Percentiles rank a stretch among this genome's conserved stretches.
These are phyloP conservation scores for Citrus reticulata DNA, from an alignment of 345 rosid genomes.

Conservation along the genomic window DNA sequence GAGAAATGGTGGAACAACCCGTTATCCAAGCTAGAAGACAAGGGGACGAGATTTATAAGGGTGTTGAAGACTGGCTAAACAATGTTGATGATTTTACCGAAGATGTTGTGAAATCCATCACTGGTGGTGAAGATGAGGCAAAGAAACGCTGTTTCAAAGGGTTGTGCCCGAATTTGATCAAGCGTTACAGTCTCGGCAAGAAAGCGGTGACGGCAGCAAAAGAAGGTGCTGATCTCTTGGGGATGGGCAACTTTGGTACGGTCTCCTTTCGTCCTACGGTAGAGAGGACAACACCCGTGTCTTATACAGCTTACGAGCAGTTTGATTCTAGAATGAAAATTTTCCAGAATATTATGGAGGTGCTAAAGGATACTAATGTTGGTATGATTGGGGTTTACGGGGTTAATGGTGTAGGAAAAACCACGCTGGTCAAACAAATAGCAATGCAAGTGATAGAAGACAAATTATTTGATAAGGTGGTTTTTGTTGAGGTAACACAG, in stretches of 20 bases:
- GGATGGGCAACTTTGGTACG: neutral
- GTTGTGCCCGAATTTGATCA: neutral
- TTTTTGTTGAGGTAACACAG: neutral
- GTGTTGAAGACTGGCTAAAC: neutral
- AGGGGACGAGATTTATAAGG: no score
- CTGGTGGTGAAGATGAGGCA: neutral
- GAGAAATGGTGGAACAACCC: no score
- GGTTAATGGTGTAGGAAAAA: constrained; percentile 11
- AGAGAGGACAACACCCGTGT: neutral
- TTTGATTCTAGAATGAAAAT: neutral
- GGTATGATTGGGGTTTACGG: no score
- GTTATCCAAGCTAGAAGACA: no score
- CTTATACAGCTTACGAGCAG: neutral
- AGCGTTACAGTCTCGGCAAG: neutral
- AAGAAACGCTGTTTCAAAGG: constrained; percentile 2
- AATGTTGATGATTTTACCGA: neutral
- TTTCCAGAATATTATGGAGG: neutral
- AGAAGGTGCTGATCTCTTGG: neutral
- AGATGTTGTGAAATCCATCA: neutral
- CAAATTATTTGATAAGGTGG: no score
- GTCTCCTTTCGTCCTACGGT: neutral
- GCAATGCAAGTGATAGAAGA: no score
- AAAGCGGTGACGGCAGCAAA: neutral
- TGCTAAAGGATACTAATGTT: neutral
- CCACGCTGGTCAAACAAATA: constrained; percentile 7